Evolutionary conservation across 2,329 filamentous ascomycete species (phyloP).

Genomic region (Triangularia setosa): DNA sequence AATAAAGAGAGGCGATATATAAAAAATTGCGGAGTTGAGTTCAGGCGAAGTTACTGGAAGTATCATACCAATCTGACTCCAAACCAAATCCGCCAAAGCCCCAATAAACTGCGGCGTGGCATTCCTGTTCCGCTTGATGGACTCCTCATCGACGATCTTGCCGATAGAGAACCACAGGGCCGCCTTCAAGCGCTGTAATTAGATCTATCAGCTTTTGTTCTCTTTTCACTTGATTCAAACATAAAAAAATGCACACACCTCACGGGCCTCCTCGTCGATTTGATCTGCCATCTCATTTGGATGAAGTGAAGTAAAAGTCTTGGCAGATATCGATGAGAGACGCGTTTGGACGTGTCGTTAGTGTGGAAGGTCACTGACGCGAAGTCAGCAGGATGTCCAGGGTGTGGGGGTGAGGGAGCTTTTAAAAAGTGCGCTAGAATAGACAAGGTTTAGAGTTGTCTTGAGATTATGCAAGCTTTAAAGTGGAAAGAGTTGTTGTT

Average conservation of each 20-base stretch:
- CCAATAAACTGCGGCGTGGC: conserved; percentile 91
- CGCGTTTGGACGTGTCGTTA: not conserved
- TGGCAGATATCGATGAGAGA: not conserved
- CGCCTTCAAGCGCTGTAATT: conserved; percentile 68
- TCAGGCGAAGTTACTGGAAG: not conserved
- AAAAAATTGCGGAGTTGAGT: too few relatives aligned
- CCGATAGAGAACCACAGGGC: conserved; percentile 81
- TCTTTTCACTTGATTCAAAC: not conserved
- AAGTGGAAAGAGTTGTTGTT: not conserved
- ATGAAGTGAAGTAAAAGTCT: not conserved
- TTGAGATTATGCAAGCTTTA: not conserved
- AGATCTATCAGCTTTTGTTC: not conserved
- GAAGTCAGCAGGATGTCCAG: not conserved
- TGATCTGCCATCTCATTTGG: conserved; percentile 24
- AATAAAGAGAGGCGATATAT: not conserved
- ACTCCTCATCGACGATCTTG: conserved; percentile 85
- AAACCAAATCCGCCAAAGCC: conserved; percentile 80
- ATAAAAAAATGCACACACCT: conserved; percentile 19
- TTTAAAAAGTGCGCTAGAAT: not conserved
- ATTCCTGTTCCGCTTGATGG: conserved; percentile 68
- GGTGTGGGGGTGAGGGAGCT: too few relatives aligned
- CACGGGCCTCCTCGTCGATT: conserved; percentile 26
- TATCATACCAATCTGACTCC: conserved; percentile 72
- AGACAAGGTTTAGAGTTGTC: not conserved
- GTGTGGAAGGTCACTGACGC: not conserved